These are phyloP conservation scores for Penicillium sclerotiorum DNA, from an alignment of 2,329 filamentous ascomycete genomes.

Conservation along the genomic window DNA sequence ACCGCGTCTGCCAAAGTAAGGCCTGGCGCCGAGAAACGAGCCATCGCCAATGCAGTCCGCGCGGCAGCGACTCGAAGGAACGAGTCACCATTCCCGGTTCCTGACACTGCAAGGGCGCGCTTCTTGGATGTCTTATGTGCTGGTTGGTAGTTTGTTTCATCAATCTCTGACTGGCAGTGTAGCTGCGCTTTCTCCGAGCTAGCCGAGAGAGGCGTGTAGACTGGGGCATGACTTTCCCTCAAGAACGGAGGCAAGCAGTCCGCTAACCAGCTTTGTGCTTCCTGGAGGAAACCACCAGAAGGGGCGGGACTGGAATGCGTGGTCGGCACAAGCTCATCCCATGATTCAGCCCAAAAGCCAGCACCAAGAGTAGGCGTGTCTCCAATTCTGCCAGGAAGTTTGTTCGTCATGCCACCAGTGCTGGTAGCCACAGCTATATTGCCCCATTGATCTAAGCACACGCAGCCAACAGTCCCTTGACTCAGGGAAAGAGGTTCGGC, in stretches of 20 bases:
- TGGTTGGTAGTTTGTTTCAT: constrained; percentile 9
- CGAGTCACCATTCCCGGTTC: constrained; percentile 86
- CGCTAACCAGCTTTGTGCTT: constrained; percentile 11
- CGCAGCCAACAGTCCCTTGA: constrained; percentile 82
- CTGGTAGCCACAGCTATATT: constrained; percentile 69
- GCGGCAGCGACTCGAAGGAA: constrained; percentile 74
- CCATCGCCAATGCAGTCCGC: constrained; percentile 72
- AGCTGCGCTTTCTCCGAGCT: constrained; percentile 8
- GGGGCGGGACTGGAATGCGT: not conserved
- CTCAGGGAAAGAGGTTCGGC: constrained; percentile 53
- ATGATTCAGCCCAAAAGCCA: constrained; percentile 89
- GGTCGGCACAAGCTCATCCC: constrained; percentile 49
- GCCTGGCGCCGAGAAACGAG: constrained; percentile 59
- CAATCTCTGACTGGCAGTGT: constrained; percentile 4
- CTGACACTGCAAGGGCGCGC: constrained; percentile 64
- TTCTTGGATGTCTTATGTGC: constrained; percentile 17
- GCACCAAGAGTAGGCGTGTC: constrained; percentile 83
- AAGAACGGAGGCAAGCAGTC: constrained; percentile 20
- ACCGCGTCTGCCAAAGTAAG: constrained; percentile 61
- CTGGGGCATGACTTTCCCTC: not conserved
- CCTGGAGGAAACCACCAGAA: not conserved
- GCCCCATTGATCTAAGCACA: constrained; percentile 76
- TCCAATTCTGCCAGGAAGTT: constrained; percentile 79
- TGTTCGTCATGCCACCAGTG: constrained; percentile 83
- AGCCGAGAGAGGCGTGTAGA: constrained; percentile 7